Evolutionary conservation across 2,329 filamentous ascomycete genomes (phyloP).

Genomic region (Sporothrix inflata): DNA sequence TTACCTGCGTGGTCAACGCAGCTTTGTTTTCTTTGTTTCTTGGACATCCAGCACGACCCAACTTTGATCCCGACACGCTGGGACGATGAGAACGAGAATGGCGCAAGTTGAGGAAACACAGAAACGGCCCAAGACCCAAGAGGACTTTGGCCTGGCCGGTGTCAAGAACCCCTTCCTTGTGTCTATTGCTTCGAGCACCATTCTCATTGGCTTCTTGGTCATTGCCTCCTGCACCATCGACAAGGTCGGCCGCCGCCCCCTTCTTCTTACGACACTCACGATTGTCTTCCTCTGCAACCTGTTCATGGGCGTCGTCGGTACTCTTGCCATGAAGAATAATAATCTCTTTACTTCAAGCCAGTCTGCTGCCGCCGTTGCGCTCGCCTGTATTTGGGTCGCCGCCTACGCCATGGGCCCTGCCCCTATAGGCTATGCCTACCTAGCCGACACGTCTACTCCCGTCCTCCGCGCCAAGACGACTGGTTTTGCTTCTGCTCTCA

Average conservation of each 20-base stretch:
- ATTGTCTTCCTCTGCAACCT: background rate
- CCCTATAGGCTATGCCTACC: background rate
- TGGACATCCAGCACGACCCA: background rate
- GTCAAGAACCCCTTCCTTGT: background rate
- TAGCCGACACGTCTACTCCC: background rate
- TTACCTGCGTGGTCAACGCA: no score
- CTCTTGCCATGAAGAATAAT: background rate
- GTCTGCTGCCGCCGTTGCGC: background rate
- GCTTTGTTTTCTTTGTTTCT: background rate
- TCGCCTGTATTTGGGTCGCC: background rate
- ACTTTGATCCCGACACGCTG: background rate
- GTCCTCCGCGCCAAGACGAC: background rate
- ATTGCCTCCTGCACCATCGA: slow-evolving; percentile 1
- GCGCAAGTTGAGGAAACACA: background rate
- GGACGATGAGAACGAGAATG: slow-evolving; percentile 13
- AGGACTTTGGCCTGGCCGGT: slow-evolving; percentile 2
- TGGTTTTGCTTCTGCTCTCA: background rate
- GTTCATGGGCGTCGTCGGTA: background rate
- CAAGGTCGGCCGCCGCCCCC: background rate
- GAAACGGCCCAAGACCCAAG: slow-evolving; percentile 15
- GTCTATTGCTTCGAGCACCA: background rate
- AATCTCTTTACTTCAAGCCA: background rate
- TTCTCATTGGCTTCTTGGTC: background rate
- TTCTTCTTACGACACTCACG: background rate
- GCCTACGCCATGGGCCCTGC: background rate